Base-by-base conservation (phyloP, 345 rosid species). In the Gossypium anomalum region DNA sequence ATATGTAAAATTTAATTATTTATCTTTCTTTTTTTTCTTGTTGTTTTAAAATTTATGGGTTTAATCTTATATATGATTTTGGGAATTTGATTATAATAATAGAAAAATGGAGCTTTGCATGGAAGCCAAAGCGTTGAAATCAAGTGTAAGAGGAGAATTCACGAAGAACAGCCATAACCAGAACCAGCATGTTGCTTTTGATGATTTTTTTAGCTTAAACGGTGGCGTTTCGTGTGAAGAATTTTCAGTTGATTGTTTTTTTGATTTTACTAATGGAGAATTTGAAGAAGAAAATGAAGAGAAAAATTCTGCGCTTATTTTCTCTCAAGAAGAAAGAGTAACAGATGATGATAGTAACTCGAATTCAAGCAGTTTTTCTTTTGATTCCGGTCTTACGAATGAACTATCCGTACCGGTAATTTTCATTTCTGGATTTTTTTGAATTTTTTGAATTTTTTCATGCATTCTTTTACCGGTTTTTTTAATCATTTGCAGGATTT, bases 211-310 rank as follows among this genome's bases (percentile, higher is more conserved):
- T 64, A 60, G 70, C 22, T 38, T 47, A 55, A 73, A 73, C 60
- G 82, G 73, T 13, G 80, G 72, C 75, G 77, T 64, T 75, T 78
- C 63, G 5, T 22, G 71, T 4, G 97, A 89, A 38, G 92, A 89
- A 73, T 89, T 89, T 76, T 85, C 93, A 2, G 90, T 91, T 56
- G 97, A 91, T 44, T 84, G 87, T 75, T 88, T 91, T 79, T 78
- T 91, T 0, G 87, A 91, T 71, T 87, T 91, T 78, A 67, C 72
- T 0, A 64, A 48, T 11, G 86, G 77, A 27, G 87, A 82, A 64
- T 75, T 80, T 23, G 79, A 74, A 60, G 84, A 78, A 7, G 44
- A 59, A 61, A 84, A 80, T 43, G 86, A 82, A 53, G 84, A 85
- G 68, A 73, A 81, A 57, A 82, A 81, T 67, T 81, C 80, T 29